Base-by-base conservation (phyloP, 2,329 filamentous ascomycete species). In the Dryadomyces quercivorus region DNA sequence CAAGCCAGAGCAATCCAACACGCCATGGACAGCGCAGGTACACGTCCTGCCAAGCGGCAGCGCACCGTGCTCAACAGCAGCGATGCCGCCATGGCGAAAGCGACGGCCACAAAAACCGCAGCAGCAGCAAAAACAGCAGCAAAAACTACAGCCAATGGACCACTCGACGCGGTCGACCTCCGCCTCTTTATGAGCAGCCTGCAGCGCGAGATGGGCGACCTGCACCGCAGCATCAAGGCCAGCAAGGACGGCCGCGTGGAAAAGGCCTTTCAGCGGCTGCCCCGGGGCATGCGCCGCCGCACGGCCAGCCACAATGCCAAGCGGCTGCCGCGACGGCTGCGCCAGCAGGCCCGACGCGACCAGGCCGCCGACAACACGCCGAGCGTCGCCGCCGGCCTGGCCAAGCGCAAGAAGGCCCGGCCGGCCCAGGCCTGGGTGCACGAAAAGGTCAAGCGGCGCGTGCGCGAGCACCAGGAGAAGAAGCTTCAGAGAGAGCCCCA, bases 231-330 rank as follows among this genome's bases (percentile, higher is more conserved):
- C 57, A 93, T 97, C 49, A 91, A 86, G 66, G 70, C 70, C 5
- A 71, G 73, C 43, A 71, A 74, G 53, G 73, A 79, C 46, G 83
- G 81, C 55, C 79, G 92, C 52, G 91, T 54, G 8, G 59, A 61
- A 22, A 58, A 58, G 48, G 59, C 92, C 15, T 97, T 97, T 64
- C 93, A 98, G 68, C 81, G 88, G 61, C 86, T 98, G 5, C 93
- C 93, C 1, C 81, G 89, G 61, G 83, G 85, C 51, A 72, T 98
- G 77, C 77, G 93, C 60, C 77, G 93, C 59, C 78, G 93, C 62
- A 95, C 92, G 0, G 93, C 92, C 20, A 95, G 90, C 67, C 93
- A 98, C 70, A 96, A 98, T 76, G 86, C 87, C 40, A 95, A 92
- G 70, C 81, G 86, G 58, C 85, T 98, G 16, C 93, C 93, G 2